Conservation (phyloP, 2,329 filamentous ascomycete species). For the Alternaria consortialis region DNA sequence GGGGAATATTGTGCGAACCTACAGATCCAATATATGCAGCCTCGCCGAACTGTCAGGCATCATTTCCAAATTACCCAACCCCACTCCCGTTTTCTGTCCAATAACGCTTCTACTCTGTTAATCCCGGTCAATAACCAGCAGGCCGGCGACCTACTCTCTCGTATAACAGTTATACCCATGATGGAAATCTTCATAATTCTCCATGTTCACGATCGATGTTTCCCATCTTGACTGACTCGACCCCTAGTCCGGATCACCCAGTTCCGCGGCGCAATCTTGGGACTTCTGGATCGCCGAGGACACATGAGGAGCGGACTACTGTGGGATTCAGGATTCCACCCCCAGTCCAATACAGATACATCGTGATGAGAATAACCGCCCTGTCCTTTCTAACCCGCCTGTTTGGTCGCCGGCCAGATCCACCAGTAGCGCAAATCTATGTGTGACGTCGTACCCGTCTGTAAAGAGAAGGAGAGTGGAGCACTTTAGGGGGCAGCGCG, state of each 20-base stretch:
- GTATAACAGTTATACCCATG: background rate
- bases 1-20: slow-evolving; percentile 7
- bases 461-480: background rate
- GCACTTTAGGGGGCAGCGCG: background rate
- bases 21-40: slow-evolving; percentile 3
- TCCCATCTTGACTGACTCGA: slow-evolving; percentile 11
- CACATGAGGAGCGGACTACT: background rate
- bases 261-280: slow-evolving; percentile 11
- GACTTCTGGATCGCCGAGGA: slow-evolving; percentile 14
- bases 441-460: slow-evolving; percentile 11
- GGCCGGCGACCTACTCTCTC: background rate
- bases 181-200: background rate
- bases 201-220: slow-evolving; percentile 3
- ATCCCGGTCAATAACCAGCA: background rate
- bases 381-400: slow-evolving; percentile 4
- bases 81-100: background rate
- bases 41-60: slow-evolving; percentile 16
- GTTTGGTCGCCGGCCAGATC: slow-evolving; percentile 13
- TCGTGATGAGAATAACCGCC: slow-evolving; percentile 10
- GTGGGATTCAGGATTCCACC: background rate
- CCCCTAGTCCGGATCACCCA: slow-evolving; percentile 15
- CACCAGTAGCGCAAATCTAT: slow-evolving; percentile 9
- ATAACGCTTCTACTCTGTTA: background rate
- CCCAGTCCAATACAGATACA: background rate
- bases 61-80: slow-evolving; percentile 11